Base-by-base conservation (phyloP, 2,329 filamentous ascomycete genomes). In the Fusarium sp. region DNA sequence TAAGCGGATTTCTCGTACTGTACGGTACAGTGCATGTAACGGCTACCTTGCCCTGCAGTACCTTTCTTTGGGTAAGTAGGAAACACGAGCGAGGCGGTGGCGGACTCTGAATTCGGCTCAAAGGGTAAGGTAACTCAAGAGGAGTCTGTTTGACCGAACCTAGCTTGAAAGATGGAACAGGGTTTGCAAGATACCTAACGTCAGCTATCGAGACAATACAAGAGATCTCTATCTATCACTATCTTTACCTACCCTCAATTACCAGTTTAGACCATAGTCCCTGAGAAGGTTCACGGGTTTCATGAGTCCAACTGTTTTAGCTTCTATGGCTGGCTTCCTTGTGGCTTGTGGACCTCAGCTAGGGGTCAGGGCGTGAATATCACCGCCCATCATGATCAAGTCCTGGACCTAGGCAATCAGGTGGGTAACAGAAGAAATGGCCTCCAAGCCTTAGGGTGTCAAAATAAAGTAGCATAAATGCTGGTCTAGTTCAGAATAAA, bases 51-150 rank as follows among this genome's bases (percentile, higher is more conserved):
- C 20, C 20, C 25, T 25, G 34, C 34, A n/a, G 18, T 38, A 20
- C 24, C n/a, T 53, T 53, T 10, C 34, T n/a, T 53, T 44, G 11
- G 24, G 49, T 27, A 52, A 58, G 58, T 27, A 52, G 60, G 58
- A 51, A 67, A 72, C 64, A 74, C 62, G 45, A 75, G 59, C 56
- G 67, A 68, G 58, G 69, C 61, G 74, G 74, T 75, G 74, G 74
- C 74, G 72, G 74, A 65, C 59, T 73, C 25, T 57, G 48, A 43
- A 62, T 62, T 72, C 74, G 74, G 74, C 66, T 75, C 57, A 75
- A 75, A 72, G 69, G 73, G 69, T 65, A 46, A 49, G 73, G 69
- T 65, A 46, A 49, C 22, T 40, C 20, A 12, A 34, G n/a, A 60
- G 34, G 60, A 61, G 32, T 57, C 62, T 63, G 45, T 45, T 52